Conservation (phyloP, 345 rosid species). For the Brassica cretica region DNA sequence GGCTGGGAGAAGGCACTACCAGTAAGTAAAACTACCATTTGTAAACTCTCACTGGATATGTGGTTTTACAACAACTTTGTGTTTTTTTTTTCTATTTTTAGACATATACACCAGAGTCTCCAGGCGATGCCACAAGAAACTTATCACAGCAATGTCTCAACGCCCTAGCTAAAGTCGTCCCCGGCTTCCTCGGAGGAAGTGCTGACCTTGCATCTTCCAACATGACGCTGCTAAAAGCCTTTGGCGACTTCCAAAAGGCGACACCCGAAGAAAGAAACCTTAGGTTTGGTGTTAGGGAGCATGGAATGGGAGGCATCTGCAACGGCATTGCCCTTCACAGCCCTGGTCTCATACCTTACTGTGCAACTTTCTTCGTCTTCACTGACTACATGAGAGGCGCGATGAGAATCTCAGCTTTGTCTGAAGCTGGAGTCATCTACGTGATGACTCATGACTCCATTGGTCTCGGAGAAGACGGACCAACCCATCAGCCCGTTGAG, state of each 20-base stretch:
- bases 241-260: conserved; percentile 86
- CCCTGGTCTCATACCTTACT: conserved; percentile 91
- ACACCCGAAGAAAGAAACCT: conserved; percentile 92
- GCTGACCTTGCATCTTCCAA: conserved; percentile 99
- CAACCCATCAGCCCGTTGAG: conserved; percentile 98
- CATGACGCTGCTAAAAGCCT: conserved; percentile 90
- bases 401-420: conserved; percentile 86
- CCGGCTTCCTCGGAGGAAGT: conserved; percentile 96
- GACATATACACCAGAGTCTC: conserved; percentile 85
- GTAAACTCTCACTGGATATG: neutral
- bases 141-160: conserved; percentile 87
- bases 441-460: conserved; percentile 99
- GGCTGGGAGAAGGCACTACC: conserved; percentile 97
- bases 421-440: conserved; percentile 87
- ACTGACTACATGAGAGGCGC: conserved; percentile 99
- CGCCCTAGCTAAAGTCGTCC: conserved; percentile 76
- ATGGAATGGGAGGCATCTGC: conserved; percentile 96
- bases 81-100: conserved; percentile 39
- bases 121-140: conserved; percentile 94
- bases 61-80: neutral
- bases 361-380: conserved; percentile 99
- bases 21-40: conserved; percentile 48
- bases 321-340: conserved; percentile 93
- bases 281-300: conserved; percentile 96
- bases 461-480: conserved; percentile 99